Evolutionary conservation across 169 alveolate genomes (phyloP).

Genomic region (Theileria orientalis): DNA sequence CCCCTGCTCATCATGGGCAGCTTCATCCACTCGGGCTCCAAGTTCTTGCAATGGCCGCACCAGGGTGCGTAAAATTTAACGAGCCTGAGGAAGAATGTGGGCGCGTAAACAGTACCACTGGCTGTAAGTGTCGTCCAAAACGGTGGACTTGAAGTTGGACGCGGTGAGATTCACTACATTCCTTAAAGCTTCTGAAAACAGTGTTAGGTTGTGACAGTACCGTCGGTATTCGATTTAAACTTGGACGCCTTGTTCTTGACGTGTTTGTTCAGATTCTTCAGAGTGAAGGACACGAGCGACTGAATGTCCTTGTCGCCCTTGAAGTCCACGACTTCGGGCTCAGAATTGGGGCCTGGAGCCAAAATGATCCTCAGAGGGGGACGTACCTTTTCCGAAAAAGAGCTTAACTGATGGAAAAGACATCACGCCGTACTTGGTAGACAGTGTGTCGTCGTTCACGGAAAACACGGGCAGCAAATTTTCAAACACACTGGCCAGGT

Average conservation of each 20-base stretch:
- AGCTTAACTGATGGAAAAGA: slow-evolving; percentile 89
- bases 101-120: slow-evolving; percentile 53
- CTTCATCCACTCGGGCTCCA: slow-evolving; percentile 94
- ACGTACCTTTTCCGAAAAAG: slow-evolving; percentile 66
- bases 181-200: slow-evolving; percentile 42
- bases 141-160: slow-evolving; percentile 67
- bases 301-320: slow-evolving; percentile 43
- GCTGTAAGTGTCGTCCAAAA: slow-evolving; percentile 71
- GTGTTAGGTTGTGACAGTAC: slow-evolving; percentile 24
- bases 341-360: slow-evolving; percentile 56
- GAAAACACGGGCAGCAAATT: slow-evolving; percentile 77
- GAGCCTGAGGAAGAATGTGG: slow-evolving; percentile 57
- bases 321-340: slow-evolving; percentile 56
- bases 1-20: slow-evolving; percentile 81
- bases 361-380: slow-evolving; percentile 1
- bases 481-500: slow-evolving; percentile 69
- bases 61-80: slow-evolving; percentile 93
- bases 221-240: slow-evolving; percentile 56
- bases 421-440: slow-evolving; percentile 70
- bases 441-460: slow-evolving; percentile 70
- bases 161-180: slow-evolving; percentile 69
- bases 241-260: slow-evolving; percentile 70
- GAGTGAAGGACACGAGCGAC: slow-evolving; percentile 63
- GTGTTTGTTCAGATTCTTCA: slow-evolving; percentile 67
- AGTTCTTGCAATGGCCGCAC: slow-evolving; percentile 96